phyloP scores from a whole-genome alignment of 768 basidiomycete species.

The Macrolepiota dolichaula region DNA sequence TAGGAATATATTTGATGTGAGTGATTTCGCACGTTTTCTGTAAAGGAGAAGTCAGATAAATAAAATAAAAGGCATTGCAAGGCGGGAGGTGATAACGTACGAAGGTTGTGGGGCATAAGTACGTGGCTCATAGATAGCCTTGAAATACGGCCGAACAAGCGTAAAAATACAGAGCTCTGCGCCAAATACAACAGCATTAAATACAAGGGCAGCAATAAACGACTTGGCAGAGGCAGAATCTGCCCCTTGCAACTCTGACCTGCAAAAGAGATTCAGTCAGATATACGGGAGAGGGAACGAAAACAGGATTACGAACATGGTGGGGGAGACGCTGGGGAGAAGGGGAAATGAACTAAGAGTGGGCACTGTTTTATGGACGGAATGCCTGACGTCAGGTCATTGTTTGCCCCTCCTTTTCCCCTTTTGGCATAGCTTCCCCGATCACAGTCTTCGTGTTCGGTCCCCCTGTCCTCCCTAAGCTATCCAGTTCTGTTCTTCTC shows the following conservation, averaged over 20 bases:
- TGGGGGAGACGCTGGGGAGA: neutral
- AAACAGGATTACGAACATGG: neutral
- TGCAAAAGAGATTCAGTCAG: constrained; percentile 14
- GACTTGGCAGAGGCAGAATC: constrained; percentile 66
- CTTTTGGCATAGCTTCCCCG: neutral
- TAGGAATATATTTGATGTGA: constrained; percentile 45
- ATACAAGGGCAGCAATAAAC: constrained; percentile 81
- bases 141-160: constrained; percentile 81
- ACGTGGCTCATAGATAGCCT: constrained; percentile 84
- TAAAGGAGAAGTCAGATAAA: neutral
- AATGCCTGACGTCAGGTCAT: constrained; percentile 2
- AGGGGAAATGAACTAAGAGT: neutral
- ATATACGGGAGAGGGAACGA: neutral
- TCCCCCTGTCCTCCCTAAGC: neutral
- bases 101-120: constrained; percentile 54
- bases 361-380: neutral
- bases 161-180: constrained; percentile 76
- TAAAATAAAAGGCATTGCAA: neutral
- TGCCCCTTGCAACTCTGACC: constrained; percentile 40
- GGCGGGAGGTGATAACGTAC: constrained; percentile 23
- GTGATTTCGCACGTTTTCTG: constrained; percentile 57
- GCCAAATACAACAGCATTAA: constrained; percentile 75
- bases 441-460: neutral
- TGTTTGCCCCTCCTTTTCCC: neutral
- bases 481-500: neutral